Base-by-base conservation (phyloP, 768 basidiomycete species). In the Tubosaeta sp. region DNA sequence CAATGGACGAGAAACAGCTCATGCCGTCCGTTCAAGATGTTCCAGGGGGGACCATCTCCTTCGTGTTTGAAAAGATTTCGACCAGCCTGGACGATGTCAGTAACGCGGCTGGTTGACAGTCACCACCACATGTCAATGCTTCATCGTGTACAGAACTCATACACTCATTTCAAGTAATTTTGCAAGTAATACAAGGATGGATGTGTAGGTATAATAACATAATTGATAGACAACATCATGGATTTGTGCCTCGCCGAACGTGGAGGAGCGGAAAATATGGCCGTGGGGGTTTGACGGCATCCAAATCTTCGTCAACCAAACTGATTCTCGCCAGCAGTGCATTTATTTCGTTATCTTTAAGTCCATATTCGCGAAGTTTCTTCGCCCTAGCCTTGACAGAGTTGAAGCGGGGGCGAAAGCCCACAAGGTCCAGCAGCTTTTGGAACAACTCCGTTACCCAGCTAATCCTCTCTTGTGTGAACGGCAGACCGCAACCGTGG, bases 1-100 rank as follows among this genome's bases (percentile, higher is more conserved):
- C 66, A 12, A 63, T 73, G 54, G 73, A 71, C 30, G 69, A 68
- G 31, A 57, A 50, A 9, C 53, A 57, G 44, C 58, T 70, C 8
- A 65, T 69, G 5, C 63, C 69, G 5, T 71, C 78, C 22, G 70
- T 84, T 12, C 73, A 78, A 6, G 66, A 71, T 42, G 63, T 80
- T 18, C 73, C 80, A 7, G 86, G 84, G 3, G 90, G 90, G 0
- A 82, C 84, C 2, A 67, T 91, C 16, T 85, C 86, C 8, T 90
- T 87, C 62, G 59, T 92, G 12, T 92, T 93, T 57, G 86, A 89
- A 63, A 84, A 76, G 59, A 75, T 69, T 31, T 73, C 78, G 21
- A 56, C 52, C 4, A 56, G 27, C 24, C 29, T 59, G 30, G 50
- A 51, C 46, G 30, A 48, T 44, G 45, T 21, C 18, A 53, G 29